Evolutionary conservation across 2,329 filamentous ascomycete species (phyloP).

Genomic region (Cytospora mali): DNA sequence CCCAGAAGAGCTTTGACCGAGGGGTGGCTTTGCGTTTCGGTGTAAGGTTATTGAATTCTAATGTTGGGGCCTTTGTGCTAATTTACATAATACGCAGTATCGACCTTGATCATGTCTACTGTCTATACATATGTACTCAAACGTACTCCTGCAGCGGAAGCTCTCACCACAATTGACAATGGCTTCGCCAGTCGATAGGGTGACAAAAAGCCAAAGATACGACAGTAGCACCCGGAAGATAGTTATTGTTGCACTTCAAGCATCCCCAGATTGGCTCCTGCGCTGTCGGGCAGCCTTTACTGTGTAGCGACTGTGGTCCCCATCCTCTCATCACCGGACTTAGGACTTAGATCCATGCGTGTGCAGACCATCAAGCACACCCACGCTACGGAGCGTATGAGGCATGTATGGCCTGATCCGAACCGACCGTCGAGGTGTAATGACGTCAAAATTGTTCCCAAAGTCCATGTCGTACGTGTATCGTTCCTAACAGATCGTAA

Average conservation of each 20-base stretch:
- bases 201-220: background rate
- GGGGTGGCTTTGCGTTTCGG: background rate
- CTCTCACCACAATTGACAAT: background rate
- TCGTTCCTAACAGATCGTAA: background rate
- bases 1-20: constrained; percentile 1
- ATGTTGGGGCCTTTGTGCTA: background rate
- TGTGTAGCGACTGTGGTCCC: constrained; percentile 18
- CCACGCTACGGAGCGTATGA: background rate
- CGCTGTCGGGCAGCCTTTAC: constrained; percentile 11
- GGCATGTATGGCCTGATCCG: constrained; percentile 20
- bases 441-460: constrained; percentile 19
- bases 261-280: constrained; percentile 11
- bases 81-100: background rate
- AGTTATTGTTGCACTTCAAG: constrained; percentile 3
- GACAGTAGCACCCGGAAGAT: constrained; percentile 18
- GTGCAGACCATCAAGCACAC: constrained; percentile 10
- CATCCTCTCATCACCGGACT: background rate
- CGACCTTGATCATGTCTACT: background rate
- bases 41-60: background rate
- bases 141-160: background rate
- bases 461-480: background rate
- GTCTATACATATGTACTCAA: background rate
- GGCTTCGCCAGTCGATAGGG: background rate
- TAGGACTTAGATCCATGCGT: background rate
- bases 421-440: constrained; percentile 3